Percentiles rank a stretch among this genome's conserved stretches.
Conservation (phyloP, 106 monocot genomes). For the Acorus gramineus region DNA sequence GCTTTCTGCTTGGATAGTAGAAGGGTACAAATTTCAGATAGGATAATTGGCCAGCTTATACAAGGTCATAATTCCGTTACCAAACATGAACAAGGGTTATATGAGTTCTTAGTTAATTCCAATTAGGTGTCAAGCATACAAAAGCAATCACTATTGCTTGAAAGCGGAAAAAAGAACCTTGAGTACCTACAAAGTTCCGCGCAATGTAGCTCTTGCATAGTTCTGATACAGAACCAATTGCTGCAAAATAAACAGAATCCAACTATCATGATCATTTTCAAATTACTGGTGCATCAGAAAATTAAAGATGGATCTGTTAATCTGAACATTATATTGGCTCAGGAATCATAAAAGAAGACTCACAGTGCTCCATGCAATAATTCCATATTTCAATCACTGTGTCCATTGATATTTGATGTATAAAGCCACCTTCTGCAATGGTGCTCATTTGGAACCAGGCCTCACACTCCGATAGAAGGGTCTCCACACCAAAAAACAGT, state of each 20-base stretch:
- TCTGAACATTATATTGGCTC: not conserved
- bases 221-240: conserved; percentile 25
- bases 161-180: not conserved
- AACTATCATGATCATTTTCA: too few species aligned
- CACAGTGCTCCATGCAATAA: conserved; percentile 38
- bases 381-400: conserved; percentile 36
- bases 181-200: conserved; percentile 58
- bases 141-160: too few species aligned
- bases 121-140: too few species aligned
- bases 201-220: conserved; percentile 36
- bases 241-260: conserved; percentile 24
- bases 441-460: conserved; percentile 28
- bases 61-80: too few species aligned
- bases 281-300: too few species aligned
- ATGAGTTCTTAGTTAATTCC: too few species aligned
- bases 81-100: too few species aligned
- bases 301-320: too few species aligned
- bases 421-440: conserved; percentile 3
- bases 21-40: too few species aligned
- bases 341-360: conserved; percentile 5
- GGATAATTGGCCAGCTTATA: too few species aligned
- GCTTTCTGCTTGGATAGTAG: too few species aligned
- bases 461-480: conserved; percentile 39
- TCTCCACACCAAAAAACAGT: conserved; percentile 54
- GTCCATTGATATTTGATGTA: conserved; percentile 19